A percentile compares a stretch with the other conserved stretches of the same genome.
phyloP scores from a whole-genome alignment of 176 grass and related monocot species.

The Ananas comosus region DNA sequence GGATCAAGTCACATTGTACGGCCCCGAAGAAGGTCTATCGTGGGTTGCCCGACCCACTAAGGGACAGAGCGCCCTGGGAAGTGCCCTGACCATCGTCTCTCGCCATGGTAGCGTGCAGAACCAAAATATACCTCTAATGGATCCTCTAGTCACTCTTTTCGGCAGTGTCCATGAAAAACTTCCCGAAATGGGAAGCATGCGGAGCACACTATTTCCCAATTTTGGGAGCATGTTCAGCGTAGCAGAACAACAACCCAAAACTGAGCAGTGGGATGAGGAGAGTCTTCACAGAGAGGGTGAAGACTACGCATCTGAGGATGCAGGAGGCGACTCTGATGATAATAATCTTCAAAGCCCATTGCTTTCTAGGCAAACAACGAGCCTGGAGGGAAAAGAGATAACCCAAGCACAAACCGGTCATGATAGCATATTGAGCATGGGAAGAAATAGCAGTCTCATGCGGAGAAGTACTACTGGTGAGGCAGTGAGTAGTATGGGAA shows the following conservation, averaged over 20 bases:
- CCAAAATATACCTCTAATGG: constrained; percentile 51
- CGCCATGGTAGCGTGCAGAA: constrained; percentile 50
- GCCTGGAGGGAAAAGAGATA: constrained; percentile 57
- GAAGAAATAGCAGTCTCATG: constrained; percentile 46
- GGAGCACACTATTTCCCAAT: constrained; percentile 79
- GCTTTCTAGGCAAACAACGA: constrained; percentile 57
- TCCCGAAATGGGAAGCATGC: constrained; percentile 68
- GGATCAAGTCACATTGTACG: constrained; percentile 69
- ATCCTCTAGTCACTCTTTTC: constrained; percentile 72
- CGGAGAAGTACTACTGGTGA: constrained; percentile 34
- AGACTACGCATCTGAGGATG: constrained; percentile 65
- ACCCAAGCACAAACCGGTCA: constrained; percentile 17
- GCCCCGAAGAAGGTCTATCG: constrained; percentile 57
- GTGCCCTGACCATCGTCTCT: constrained; percentile 58
- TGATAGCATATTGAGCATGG: constrained; percentile 47
- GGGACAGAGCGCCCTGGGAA: constrained; percentile 58
- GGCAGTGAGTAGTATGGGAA: constrained; percentile 61
- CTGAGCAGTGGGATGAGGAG: constrained; percentile 86
- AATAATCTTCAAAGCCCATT: constrained; percentile 69
- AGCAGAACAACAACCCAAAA: constrained; percentile 60
- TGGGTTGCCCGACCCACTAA: constrained; percentile 76
- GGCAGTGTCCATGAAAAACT: constrained; percentile 86
- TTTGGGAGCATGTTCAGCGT: constrained; percentile 93
- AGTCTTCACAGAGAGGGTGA: constrained; percentile 66
- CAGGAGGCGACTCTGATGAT: constrained; percentile 52